Evolutionary conservation across 2,329 filamentous ascomycete species (phyloP), one percentile per base, ranked within the genome.

Genomic region (Aspergillus udagawae): DNA sequence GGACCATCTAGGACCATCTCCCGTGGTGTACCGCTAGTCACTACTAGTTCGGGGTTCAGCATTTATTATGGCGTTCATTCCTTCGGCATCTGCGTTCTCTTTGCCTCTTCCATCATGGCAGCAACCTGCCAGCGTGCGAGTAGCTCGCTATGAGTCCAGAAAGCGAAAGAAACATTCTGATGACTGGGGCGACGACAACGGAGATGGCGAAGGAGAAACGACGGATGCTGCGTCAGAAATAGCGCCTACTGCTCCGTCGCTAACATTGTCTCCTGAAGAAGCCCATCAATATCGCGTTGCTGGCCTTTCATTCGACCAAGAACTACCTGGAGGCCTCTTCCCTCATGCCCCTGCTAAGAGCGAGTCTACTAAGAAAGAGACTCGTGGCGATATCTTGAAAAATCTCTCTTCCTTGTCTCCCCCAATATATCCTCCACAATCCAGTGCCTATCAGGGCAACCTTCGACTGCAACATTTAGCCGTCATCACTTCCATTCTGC

Each of bases 401-500:
- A 64, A 67, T 35, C 58, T 77, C 42, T 66, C 72, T 7, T 57
- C 62, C 21, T 60, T 75, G 47, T 68, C 71, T 21, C 63, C 68
- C 35, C 73, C 73, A 3, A 60, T 77, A 14, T 75, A 70, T 52
- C 58, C 67, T 25, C 69, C 71, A 41, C 68, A 69, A 28, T 65
- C 71, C 48, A 58, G 67, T 42, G 70, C 67, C 17, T 64, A 68
- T 41, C 66, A 70, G 45, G 63, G 65, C 32, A 75, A 70, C 50
- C 64, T 79, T 47, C 77, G 76, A 35, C 60, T 76, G 27, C 77
- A 75, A 20, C 87, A 92, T 73, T 73, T 93, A 4, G 80, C 83
- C 55, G 83, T 87, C 10, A 75, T 96, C 56, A 86, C 86, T 1
- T 81, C 86, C 3, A 79, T 92, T 20, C 75, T 94, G 64, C 88